phyloP scores from a whole-genome alignment of 2,329 filamentous ascomycete genomes.

The Penicillium griseofulvum region DNA sequence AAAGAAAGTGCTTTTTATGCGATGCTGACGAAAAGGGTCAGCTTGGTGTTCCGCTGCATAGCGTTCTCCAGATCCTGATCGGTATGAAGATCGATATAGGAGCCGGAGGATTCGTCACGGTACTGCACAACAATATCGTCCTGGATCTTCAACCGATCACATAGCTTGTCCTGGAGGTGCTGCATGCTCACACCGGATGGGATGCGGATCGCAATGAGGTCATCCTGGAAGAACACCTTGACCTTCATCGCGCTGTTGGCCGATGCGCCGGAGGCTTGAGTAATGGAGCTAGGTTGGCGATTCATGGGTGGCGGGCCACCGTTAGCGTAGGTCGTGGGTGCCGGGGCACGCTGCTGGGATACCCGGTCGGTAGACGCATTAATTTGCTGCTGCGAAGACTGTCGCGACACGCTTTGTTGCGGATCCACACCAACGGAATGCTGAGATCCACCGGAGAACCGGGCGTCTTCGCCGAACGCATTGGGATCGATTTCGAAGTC shows the following conservation, averaged over 20 bases:
- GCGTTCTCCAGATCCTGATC: constrained; percentile 80
- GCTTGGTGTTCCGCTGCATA: constrained; percentile 79
- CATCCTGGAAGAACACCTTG: constrained; percentile 90
- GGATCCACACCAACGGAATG: constrained; percentile 64
- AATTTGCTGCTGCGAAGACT: constrained; percentile 64
- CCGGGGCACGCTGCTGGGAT: constrained; percentile 43
- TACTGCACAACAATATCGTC: constrained; percentile 79
- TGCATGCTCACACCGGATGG: constrained; percentile 74
- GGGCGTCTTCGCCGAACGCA: constrained; percentile 65
- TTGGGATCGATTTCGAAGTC: constrained; percentile 89
- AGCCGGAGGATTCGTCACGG: constrained; percentile 76
- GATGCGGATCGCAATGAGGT: constrained; percentile 87
- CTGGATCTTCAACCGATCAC: constrained; percentile 75
- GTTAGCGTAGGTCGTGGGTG: constrained; percentile 29
- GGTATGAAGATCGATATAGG: constrained; percentile 71
- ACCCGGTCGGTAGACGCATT: constrained; percentile 47
- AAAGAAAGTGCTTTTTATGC: constrained; percentile 25
- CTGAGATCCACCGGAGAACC: constrained; percentile 68
- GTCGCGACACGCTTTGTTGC: constrained; percentile 59
- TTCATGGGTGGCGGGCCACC: constrained; percentile 46
- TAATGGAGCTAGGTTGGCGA: constrained; percentile 55
- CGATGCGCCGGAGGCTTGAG: constrained; percentile 41
- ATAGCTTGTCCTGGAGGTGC: constrained; percentile 78
- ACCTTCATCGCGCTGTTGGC: constrained; percentile 70
- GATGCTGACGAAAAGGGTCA: constrained; percentile 67